Conservation (phyloP, 805 yeast species). For the Candida vaughaniae region DNA sequence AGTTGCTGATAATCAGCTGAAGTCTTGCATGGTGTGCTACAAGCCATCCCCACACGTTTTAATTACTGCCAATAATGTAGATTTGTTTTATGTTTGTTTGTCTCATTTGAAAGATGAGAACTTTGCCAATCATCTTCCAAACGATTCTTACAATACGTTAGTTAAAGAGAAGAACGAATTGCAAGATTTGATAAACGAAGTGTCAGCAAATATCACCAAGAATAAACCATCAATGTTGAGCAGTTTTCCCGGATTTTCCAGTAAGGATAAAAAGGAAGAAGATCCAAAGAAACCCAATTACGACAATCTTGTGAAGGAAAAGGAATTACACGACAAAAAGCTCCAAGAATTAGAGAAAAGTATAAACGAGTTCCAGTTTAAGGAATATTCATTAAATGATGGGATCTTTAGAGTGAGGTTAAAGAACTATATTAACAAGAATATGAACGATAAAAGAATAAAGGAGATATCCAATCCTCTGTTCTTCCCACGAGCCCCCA, state of each 20-base stretch:
- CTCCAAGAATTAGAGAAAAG: slow-evolving; percentile 16
- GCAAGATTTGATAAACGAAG: slow-evolving; percentile 17
- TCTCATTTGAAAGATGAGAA: slow-evolving; percentile 46
- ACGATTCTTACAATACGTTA: slow-evolving; percentile 32
- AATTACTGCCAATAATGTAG: slow-evolving; percentile 44
- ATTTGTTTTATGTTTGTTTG: slow-evolving; percentile 54
- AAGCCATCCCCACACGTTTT: slow-evolving; percentile 48
- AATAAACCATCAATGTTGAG: slow-evolving; percentile 38
- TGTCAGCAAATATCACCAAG: slow-evolving; percentile 23
- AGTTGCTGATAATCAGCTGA: slow-evolving; percentile 42
- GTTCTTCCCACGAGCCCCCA: slow-evolving; percentile 39
- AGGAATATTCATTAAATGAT: slow-evolving; percentile 37
- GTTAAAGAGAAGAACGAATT: slow-evolving; percentile 20
- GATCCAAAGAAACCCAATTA: slow-evolving; percentile 21
- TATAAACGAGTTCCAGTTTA: slow-evolving; percentile 33
- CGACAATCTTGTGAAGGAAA: slow-evolving; percentile 17
- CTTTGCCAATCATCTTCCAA: slow-evolving; percentile 42
- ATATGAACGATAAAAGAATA: slow-evolving; percentile 25
- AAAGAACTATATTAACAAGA: slow-evolving; percentile 32
- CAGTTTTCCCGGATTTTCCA: slow-evolving; percentile 19
- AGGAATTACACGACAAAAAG: slow-evolving; percentile 18
- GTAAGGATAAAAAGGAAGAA: slow-evolving; percentile 20
- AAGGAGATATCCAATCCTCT: slow-evolving; percentile 34
- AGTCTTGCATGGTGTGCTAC: slow-evolving; percentile 51
- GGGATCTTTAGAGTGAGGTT: slow-evolving; percentile 44